Conservation (phyloP, 441 rosid genomes). For the Pelargonium hybrid region DNA sequence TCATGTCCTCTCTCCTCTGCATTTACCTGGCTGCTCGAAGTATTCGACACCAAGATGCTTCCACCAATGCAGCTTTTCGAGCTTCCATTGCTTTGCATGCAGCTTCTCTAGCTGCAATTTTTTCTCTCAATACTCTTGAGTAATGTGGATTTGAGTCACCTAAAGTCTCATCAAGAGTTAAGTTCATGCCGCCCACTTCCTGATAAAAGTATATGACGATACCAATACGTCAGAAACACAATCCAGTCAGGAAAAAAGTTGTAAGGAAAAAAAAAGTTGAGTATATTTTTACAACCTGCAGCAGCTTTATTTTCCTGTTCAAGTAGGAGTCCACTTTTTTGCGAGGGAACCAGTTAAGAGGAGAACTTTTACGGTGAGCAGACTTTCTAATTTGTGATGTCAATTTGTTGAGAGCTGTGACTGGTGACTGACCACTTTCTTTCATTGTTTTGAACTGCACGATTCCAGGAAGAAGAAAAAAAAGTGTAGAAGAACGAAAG, state of each 20-base stretch:
- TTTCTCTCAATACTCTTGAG: conserved; percentile 69
- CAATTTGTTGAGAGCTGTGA: conserved; percentile 43
- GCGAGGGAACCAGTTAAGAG: conserved; percentile 76
- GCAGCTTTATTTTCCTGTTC: conserved; percentile 70
- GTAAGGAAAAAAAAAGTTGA: too few species aligned
- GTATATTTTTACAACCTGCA: conserved; percentile 45
- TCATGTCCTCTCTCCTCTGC: neutral
- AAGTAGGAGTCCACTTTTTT: conserved; percentile 68
- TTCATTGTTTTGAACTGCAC: conserved; percentile 52
- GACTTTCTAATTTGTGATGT: conserved; percentile 72
- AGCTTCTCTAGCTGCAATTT: conserved; percentile 87
- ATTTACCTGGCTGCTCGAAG: conserved; percentile 79
- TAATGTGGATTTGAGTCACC: conserved; percentile 85
- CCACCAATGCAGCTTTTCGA: conserved; percentile 76
- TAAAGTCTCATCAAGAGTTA: conserved; percentile 79
- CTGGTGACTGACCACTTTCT: conserved; percentile 38
- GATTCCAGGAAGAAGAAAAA: conserved; percentile 10
- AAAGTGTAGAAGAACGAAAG: neutral
- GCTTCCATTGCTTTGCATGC: conserved; percentile 77
- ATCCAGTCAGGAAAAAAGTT: neutral
- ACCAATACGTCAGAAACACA: neutral
- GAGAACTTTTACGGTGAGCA: conserved; percentile 59
- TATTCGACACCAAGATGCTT: conserved; percentile 87
- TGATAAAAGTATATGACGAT: conserved; percentile 19
- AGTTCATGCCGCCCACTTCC: conserved; percentile 85